Evolutionary conservation across 2,329 filamentous ascomycete species (phyloP).

Genomic region (Neonectria magnoliae): DNA sequence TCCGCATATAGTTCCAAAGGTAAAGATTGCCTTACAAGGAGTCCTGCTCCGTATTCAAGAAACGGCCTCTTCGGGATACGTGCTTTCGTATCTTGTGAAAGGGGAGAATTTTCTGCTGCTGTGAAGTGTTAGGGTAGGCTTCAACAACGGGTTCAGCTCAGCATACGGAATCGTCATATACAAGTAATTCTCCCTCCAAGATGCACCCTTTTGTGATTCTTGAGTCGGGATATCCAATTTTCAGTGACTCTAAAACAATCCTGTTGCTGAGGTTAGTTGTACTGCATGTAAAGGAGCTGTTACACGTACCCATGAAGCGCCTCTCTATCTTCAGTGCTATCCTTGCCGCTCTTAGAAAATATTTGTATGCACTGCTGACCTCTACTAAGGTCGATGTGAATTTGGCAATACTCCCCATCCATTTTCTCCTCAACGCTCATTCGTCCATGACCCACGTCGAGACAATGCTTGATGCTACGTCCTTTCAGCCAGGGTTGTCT

Average conservation of each 20-base stretch:
- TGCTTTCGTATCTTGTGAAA: constrained; percentile 89
- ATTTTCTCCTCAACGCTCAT: constrained; percentile 85
- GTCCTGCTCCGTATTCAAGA: constrained; percentile 74
- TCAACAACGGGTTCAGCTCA: neutral
- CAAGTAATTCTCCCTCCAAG: constrained; percentile 83
- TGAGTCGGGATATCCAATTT: constrained; percentile 67
- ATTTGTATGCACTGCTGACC: constrained; percentile 72
- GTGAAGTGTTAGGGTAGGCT: constrained; percentile 22
- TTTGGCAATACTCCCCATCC: constrained; percentile 90
- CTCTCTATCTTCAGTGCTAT: constrained; percentile 78
- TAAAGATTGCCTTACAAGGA: constrained; percentile 63
- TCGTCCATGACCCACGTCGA: constrained; percentile 68
- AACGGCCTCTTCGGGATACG: constrained; percentile 76
- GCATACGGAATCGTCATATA: constrained; percentile 73
- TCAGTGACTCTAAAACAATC: constrained; percentile 71
- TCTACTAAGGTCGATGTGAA: constrained; percentile 78
- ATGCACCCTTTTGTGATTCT: constrained; percentile 74
- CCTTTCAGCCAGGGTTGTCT: constrained; percentile 72
- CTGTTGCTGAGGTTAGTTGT: constrained; percentile 38
- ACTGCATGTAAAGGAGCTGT: neutral
- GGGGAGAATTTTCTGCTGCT: constrained; percentile 71
- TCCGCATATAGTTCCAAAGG: neutral
- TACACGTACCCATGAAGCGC: constrained; percentile 64
- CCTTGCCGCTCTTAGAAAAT: constrained; percentile 92
- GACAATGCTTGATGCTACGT: constrained; percentile 78